Conservation (phyloP, 2,329 filamentous ascomycete genomes). For the Fusarium robinianum region DNA sequence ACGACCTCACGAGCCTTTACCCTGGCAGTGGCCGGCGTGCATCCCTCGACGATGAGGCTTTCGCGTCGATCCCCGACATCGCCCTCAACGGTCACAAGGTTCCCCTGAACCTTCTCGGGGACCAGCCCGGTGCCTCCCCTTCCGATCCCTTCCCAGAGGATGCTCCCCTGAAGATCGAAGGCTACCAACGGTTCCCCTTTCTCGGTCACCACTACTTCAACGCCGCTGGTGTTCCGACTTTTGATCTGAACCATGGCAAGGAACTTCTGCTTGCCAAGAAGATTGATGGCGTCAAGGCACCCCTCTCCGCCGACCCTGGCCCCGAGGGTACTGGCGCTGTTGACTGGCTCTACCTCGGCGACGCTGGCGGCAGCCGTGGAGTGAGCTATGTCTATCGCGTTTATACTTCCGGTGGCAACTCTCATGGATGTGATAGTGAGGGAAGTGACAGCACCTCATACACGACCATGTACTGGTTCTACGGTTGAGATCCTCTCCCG, state of each 20-base stretch:
- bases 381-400: constrained; percentile 58
- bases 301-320: constrained; percentile 52
- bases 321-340: constrained; percentile 56
- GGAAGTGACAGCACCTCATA: constrained; percentile 58
- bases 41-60: constrained; percentile 47
- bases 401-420: constrained; percentile 55
- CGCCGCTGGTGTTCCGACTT: constrained; percentile 57
- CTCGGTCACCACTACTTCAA: constrained; percentile 73
- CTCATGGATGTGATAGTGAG: constrained; percentile 49
- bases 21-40: constrained; percentile 47
- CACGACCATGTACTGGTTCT: constrained; percentile 64
- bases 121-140: constrained; percentile 47
- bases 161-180: constrained; percentile 45
- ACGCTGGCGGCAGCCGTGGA: constrained; percentile 46
- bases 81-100: constrained; percentile 48
- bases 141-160: constrained; percentile 51
- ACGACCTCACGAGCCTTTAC: constrained; percentile 60
- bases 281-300: constrained; percentile 55
- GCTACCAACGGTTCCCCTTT: constrained; percentile 45
- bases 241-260: constrained; percentile 54
- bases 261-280: constrained; percentile 54
- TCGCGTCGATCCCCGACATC: constrained; percentile 45
- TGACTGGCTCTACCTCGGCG: constrained; percentile 57
- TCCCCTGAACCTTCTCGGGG: constrained; percentile 53
- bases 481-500: constrained; percentile 39